Evolutionary conservation across 2,329 filamentous ascomycete genomes (phyloP).

Genomic region (Curvularia eragrostidis): DNA sequence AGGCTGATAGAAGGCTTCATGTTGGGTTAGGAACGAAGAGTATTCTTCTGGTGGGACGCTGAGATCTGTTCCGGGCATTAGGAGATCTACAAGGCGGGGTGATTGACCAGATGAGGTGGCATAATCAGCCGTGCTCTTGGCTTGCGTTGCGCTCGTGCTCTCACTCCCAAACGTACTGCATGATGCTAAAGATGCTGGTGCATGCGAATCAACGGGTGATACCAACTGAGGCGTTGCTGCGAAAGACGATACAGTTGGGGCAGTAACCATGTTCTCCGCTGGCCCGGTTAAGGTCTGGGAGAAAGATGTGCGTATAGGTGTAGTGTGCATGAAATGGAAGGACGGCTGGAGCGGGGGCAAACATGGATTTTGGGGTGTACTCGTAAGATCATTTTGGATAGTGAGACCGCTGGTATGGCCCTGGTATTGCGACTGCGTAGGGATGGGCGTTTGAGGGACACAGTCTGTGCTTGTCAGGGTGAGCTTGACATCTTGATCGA

Average conservation of each 20-base stretch:
- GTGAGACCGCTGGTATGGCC: slow-evolving; percentile 6
- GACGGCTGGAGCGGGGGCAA: slow-evolving; percentile 20
- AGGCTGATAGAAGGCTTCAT: slow-evolving; percentile 45
- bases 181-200: slow-evolving; percentile 45
- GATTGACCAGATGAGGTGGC: slow-evolving; percentile 55
- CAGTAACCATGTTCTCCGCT: slow-evolving; percentile 16
- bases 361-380: slow-evolving; percentile 18
- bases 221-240: slow-evolving; percentile 33
- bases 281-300: slow-evolving; percentile 18
- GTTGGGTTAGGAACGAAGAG: slow-evolving; percentile 42
- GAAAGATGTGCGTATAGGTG: slow-evolving; percentile 20
- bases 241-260: slow-evolving; percentile 33
- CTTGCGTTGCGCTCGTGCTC: slow-evolving; percentile 33
- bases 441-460: slow-evolving; percentile 10
- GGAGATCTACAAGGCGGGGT: slow-evolving; percentile 57
- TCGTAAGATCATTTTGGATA: slow-evolving; percentile 16
- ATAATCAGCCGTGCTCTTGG: slow-evolving; percentile 42
- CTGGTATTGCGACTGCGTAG: slow-evolving; percentile 12
- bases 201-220: slow-evolving; percentile 42
- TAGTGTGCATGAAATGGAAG: slow-evolving; percentile 17
- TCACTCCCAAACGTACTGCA: slow-evolving; percentile 50
- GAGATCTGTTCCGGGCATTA: slow-evolving; percentile 58
- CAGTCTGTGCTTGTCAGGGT: slow-evolving; percentile 24
- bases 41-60: slow-evolving; percentile 52
- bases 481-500: background rate